These are phyloP conservation scores for Saraca asoca DNA, from an alignment of 331 rosid species.

Conservation along the genomic window DNA sequence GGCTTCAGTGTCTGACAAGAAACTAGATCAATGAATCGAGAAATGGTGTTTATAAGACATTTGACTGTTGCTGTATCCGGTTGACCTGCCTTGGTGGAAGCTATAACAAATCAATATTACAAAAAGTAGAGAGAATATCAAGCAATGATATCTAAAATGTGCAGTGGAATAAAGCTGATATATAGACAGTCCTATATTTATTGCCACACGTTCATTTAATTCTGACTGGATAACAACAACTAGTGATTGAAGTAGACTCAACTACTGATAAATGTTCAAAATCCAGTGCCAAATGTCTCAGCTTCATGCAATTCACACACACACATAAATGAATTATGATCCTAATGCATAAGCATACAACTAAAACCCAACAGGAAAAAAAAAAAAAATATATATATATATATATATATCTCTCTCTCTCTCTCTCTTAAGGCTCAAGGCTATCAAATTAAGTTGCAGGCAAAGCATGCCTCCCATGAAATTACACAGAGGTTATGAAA, in stretches of 20 bases:
- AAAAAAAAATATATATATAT: no score
- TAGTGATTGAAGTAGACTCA: background rate
- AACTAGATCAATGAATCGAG: constrained; percentile 80
- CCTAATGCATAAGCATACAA: constrained; percentile 1
- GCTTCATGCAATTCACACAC: constrained; percentile 25
- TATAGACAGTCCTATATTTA: background rate
- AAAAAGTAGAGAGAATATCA: background rate
- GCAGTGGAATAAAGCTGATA: constrained; percentile 6
- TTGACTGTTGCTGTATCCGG: constrained; percentile 61
- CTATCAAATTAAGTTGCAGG: constrained; percentile 5
- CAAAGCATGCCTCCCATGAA: constrained; percentile 5
- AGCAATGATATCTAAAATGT: constrained; percentile 5
- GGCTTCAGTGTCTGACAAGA: constrained; percentile 66
- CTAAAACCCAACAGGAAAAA: constrained; percentile 8
- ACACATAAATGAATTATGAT: constrained; percentile 7
- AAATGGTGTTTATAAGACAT: constrained; percentile 83
- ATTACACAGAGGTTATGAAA: background rate
- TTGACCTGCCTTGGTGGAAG: constrained; percentile 56
- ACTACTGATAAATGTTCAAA: constrained; percentile 29
- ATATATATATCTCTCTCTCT: no score
- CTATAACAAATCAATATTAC: constrained; percentile 28
- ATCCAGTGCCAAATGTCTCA: background rate
- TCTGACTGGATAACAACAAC: background rate
- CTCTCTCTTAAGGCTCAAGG: constrained; percentile 4
- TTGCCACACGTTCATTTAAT: constrained; percentile 9